Evolutionary conservation across 805 yeast genomes (phyloP).

Genomic region (Kluyveromyces nonfermentans): DNA sequence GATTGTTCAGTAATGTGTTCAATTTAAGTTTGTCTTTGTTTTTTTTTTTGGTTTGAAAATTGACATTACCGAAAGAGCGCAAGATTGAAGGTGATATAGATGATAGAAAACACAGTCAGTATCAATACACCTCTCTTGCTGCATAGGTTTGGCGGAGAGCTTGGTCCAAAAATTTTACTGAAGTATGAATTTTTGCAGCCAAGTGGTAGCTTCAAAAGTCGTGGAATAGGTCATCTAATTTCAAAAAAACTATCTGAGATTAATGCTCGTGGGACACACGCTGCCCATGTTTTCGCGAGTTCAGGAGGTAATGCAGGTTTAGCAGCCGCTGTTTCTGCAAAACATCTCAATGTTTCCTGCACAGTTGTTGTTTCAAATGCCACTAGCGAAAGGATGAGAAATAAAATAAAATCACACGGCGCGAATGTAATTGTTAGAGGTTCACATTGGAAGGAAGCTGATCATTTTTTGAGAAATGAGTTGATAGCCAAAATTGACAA

Average conservation of each 20-base stretch:
- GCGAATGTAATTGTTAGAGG: slow-evolving; percentile 44
- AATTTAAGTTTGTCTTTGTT: no score
- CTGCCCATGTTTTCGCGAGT: slow-evolving; percentile 38
- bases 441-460: slow-evolving; percentile 42
- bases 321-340: slow-evolving; percentile 44
- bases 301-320: slow-evolving; percentile 41
- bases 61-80: neutral
- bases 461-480: slow-evolving; percentile 30
- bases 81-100: neutral
- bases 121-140: slow-evolving; percentile 18
- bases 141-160: slow-evolving; percentile 10
- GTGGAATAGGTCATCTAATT: slow-evolving; percentile 45
- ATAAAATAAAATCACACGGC: slow-evolving; percentile 31
- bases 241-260: slow-evolving; percentile 25
- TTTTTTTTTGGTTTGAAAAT: no score
- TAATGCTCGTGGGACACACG: slow-evolving; percentile 21
- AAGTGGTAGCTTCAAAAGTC: slow-evolving; percentile 46
- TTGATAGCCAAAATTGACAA: slow-evolving; percentile 18
- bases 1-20: no score
- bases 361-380: slow-evolving; percentile 53
- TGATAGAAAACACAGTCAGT: neutral
- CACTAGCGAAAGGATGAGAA: slow-evolving; percentile 38
- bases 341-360: slow-evolving; percentile 29
- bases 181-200: slow-evolving; percentile 48
- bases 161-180: slow-evolving; percentile 30